Conservation (phyloP, 129 eudicot genomes). For the Centrapalus pauciflorus region DNA sequence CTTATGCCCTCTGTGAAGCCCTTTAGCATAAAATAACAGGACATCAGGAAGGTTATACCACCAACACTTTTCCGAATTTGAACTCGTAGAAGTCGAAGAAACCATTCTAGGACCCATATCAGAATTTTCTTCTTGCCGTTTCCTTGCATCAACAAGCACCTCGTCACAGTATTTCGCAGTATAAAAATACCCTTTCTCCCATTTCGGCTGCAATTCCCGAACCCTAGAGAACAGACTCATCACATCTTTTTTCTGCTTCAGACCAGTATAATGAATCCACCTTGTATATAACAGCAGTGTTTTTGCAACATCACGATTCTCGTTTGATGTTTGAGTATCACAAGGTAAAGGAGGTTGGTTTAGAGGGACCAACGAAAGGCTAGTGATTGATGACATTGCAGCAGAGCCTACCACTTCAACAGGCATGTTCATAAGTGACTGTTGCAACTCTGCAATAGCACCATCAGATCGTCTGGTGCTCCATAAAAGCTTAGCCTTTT, state of each 20-base stretch:
- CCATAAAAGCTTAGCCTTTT: constrained; percentile 99
- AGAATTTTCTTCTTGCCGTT: constrained; percentile 73
- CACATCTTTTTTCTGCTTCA: constrained; percentile 94
- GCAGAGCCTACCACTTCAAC: constrained; percentile 77
- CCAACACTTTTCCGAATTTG: constrained; percentile 65
- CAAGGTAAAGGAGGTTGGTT: constrained; percentile 52
- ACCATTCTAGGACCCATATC: constrained; percentile 46
- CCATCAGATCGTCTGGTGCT: constrained; percentile 89
- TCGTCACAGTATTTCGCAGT: constrained; percentile 91
- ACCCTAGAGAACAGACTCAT: constrained; percentile 78
- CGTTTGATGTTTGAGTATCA: constrained; percentile 52
- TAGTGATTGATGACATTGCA: constrained; percentile 83
- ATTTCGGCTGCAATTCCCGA: constrained; percentile 86
- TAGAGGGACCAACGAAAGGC: constrained; percentile 69
- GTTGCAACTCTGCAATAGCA: constrained; percentile 95
- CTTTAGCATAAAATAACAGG: constrained; percentile 85
- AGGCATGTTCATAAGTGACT: constrained; percentile 74
- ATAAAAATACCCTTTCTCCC: constrained; percentile 96
- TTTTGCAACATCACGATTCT: constrained; percentile 72
- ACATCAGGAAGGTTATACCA: constrained; percentile 87
- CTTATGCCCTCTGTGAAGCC: constrained; percentile 93
- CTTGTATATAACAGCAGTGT: constrained; percentile 83
- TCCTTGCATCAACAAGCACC: constrained; percentile 90
- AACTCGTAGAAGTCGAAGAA: constrained; percentile 44
- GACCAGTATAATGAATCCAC: constrained; percentile 96